These are phyloP conservation scores for Eucalyptus regnans DNA, from an alignment of 345 rosid genomes.

Conservation along the genomic window DNA sequence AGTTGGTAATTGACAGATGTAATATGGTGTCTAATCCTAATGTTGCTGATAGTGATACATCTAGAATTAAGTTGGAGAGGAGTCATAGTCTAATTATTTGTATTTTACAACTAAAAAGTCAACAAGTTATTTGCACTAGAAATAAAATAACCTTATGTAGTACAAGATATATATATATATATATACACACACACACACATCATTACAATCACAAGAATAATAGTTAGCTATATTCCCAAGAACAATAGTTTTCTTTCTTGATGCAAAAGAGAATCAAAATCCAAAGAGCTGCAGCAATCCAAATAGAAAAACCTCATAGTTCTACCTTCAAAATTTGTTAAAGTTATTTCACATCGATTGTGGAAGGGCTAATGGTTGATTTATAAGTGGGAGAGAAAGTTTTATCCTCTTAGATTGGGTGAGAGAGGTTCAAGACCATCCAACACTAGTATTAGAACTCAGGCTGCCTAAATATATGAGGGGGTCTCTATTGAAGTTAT, in stretches of 20 bases:
- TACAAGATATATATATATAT: background rate
- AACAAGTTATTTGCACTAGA: background rate
- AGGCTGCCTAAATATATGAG: background rate
- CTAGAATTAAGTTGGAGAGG: background rate
- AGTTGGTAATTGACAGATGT: background rate
- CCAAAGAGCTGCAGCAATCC: background rate
- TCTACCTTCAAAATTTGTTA: background rate
- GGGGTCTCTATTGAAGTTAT: background rate
- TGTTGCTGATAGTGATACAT: background rate
- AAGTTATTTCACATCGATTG: too few species aligned
- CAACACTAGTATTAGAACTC: background rate
- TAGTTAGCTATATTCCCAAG: background rate
- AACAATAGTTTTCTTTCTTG: background rate
- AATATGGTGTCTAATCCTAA: background rate
- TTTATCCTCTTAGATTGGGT: background rate
- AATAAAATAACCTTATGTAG: background rate
- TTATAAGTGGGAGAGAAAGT: too few species aligned
- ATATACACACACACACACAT: too few species aligned
- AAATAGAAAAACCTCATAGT: background rate
- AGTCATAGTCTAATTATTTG: background rate
- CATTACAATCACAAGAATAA: background rate
- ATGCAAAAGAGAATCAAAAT: background rate
- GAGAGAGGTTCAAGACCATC: background rate
- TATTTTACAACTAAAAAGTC: background rate
- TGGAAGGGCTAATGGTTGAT: background rate